Evolutionary conservation across 2,329 filamentous ascomycete species (phyloP), one percentile per base, ranked within the genome.

Genomic region (Diplodia intermedia): DNA sequence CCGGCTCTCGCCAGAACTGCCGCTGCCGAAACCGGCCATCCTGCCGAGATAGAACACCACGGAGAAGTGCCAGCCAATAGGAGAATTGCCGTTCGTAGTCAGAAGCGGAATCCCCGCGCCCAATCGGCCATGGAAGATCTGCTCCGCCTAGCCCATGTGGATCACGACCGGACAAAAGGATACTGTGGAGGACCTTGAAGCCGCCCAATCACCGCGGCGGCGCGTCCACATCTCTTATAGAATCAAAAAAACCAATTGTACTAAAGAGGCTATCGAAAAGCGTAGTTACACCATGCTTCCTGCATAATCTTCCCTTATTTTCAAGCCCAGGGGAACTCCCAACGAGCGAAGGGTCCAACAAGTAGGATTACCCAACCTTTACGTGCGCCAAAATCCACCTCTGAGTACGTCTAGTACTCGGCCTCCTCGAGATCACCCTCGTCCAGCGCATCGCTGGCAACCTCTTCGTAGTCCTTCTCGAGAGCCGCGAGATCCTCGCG

Each of bases 391-490:
- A 52, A 47, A 38, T 31, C 9, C 31, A n/a, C 36, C 31, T 23
- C 23, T 43, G 14, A n/a, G 38, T 54, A 40, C 49, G 12, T 55
- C 71, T 96, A 97, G 87, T 97, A 97, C 88, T 97, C 94, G 73
- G 92, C 91, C 84, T 96, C 93, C 75, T 87, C 84, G 78, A 88
- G 90, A 78, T 94, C 92, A 76, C 96, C 94, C 72, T 89, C 91
- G 79, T 94, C 94, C 76, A 97, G 84, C 71, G 93, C 97, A 84
- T 98, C 94, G 77, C 93, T 92, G 72, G 93, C 94, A 79, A 98
- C 95, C 85, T 99, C 95, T 85, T 97, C 94, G 85, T 99, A 99
- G 82, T 99, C 94, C 75, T 94, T 91, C 89, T 99, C 95, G 71
- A 99, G 88, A 75, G 95, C 95, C 81, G 95, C 95, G 82, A 99